Percentiles rank a stretch among this genome's conserved stretches.
Evolutionary conservation across 306 rosid genomes (phyloP).

Genomic region (Castanea sativa): DNA sequence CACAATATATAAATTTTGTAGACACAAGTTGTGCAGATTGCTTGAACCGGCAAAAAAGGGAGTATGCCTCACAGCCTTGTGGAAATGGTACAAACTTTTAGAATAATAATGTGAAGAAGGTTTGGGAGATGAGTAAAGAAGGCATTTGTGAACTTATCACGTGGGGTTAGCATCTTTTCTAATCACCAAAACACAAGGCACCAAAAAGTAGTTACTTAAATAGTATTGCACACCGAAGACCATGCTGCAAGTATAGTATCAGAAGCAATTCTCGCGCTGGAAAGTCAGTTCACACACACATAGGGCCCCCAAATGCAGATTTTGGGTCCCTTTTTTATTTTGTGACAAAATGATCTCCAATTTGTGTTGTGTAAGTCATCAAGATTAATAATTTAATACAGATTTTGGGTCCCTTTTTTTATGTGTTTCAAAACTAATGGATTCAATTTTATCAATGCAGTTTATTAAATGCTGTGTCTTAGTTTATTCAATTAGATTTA

Average conservation of each 20-base stretch:
- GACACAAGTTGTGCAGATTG: neutral
- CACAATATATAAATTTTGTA: neutral
- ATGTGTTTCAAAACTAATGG: too few species aligned
- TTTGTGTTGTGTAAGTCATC: too few species aligned
- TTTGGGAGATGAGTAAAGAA: conserved; percentile 23
- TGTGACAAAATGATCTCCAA: neutral
- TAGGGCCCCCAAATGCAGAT: neutral
- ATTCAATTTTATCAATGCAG: too few species aligned
- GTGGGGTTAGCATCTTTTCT: conserved; percentile 34
- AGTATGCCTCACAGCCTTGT: neutral
- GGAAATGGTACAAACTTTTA: neutral
- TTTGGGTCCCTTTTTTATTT: neutral
- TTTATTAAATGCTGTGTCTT: too few species aligned
- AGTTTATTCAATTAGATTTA: too few species aligned
- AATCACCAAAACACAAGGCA: conserved; percentile 11
- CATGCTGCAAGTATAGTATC: conserved; percentile 32
- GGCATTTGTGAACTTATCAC: conserved; percentile 33
- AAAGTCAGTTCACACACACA: conserved; percentile 5
- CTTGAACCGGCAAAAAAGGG: conserved; percentile 5
- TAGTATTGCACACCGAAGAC: neutral
- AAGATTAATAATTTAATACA: too few species aligned
- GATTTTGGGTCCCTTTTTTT: too few species aligned
- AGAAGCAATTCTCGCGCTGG: conserved; percentile 21
- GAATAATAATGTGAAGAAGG: conserved; percentile 16
- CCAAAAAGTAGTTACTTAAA: neutral